A percentile compares a stretch with the other conserved stretches of the same genome.
phyloP scores from a whole-genome alignment of 768 basidiomycete species.

The Lentinula guzmanii region DNA sequence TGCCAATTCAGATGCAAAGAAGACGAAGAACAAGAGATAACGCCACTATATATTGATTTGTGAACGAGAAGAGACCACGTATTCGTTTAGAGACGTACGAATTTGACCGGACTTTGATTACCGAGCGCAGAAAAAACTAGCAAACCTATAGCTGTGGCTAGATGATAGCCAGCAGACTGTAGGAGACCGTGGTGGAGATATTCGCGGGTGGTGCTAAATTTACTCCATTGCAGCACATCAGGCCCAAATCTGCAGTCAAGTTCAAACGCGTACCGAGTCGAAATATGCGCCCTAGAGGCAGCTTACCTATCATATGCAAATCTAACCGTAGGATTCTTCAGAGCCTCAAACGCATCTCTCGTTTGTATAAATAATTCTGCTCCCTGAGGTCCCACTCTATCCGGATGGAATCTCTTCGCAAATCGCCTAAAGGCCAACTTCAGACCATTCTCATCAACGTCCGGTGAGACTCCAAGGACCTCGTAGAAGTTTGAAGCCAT shows the following conservation, averaged over 20 bases:
- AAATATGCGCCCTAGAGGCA: not conserved
- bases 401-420: slow-evolving; percentile 72
- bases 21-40: slow-evolving; percentile 60
- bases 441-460: slow-evolving; percentile 60
- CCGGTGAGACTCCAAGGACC: slow-evolving; percentile 54
- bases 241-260: slow-evolving; percentile 61
- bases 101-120: slow-evolving; percentile 51
- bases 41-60: slow-evolving; percentile 56
- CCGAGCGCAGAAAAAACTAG: slow-evolving; percentile 61
- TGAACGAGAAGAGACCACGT: slow-evolving; percentile 5
- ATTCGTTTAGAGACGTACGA: slow-evolving; percentile 39
- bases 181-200: slow-evolving; percentile 63
- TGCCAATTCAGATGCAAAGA: slow-evolving; percentile 57
- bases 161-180: slow-evolving; percentile 59
- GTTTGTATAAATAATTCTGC: slow-evolving; percentile 65
- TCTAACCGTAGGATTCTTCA: slow-evolving; percentile 69
- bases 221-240: slow-evolving; percentile 59
- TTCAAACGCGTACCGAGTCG: not conserved
- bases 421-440: slow-evolving; percentile 73
- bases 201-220: slow-evolving; percentile 56
- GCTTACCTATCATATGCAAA: slow-evolving; percentile 84
- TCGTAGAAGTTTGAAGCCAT: slow-evolving; percentile 76
- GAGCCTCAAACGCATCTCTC: slow-evolving; percentile 68
- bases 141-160: slow-evolving; percentile 50
- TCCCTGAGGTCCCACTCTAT: slow-evolving; percentile 54